These are phyloP conservation scores for Exserohilum turcica DNA, from an alignment of 2,329 filamentous ascomycete genomes.

Conservation along the genomic window DNA sequence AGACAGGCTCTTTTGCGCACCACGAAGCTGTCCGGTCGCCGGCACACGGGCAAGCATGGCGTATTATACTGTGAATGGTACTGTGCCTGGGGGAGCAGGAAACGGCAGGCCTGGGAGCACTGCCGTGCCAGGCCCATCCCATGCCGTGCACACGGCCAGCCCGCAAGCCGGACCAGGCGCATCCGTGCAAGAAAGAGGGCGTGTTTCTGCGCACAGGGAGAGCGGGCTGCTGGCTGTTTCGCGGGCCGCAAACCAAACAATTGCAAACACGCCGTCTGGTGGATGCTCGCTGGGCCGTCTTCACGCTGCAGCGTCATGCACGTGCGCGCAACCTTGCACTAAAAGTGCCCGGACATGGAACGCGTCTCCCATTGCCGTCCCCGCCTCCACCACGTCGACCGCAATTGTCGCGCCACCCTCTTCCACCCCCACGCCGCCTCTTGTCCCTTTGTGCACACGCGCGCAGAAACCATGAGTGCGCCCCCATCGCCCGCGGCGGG, in stretches of 20 bases:
- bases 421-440: slow-evolving; percentile 10
- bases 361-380: slow-evolving; percentile 26
- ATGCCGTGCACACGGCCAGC: too few relatives aligned
- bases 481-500: slow-evolving; percentile 31
- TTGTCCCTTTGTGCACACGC: slow-evolving; percentile 10
- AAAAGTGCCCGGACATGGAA: slow-evolving; percentile 20
- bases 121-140: too few relatives aligned
- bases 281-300: not conserved
- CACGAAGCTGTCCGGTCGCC: too few relatives aligned
- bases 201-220: too few relatives aligned
- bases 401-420: slow-evolving; percentile 25
- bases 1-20: too few relatives aligned
- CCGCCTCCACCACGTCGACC: slow-evolving; percentile 25
- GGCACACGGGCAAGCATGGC: too few relatives aligned
- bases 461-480: slow-evolving; percentile 41
- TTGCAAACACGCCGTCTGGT: too few relatives aligned
- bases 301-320: slow-evolving; percentile 13
- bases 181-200: not conserved
- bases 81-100: too few relatives aligned
- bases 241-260: too few relatives aligned
- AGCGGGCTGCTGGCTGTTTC: too few relatives aligned
- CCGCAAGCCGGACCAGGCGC: not conserved
- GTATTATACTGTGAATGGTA: too few relatives aligned
- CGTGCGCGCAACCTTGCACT: slow-evolving; percentile 19
- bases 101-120: too few relatives aligned